Percentiles rank a stretch among this genome's conserved stretches.
phyloP scores from a whole-genome alignment of 176 grass and related monocot species.

The Oryza australiensis region DNA sequence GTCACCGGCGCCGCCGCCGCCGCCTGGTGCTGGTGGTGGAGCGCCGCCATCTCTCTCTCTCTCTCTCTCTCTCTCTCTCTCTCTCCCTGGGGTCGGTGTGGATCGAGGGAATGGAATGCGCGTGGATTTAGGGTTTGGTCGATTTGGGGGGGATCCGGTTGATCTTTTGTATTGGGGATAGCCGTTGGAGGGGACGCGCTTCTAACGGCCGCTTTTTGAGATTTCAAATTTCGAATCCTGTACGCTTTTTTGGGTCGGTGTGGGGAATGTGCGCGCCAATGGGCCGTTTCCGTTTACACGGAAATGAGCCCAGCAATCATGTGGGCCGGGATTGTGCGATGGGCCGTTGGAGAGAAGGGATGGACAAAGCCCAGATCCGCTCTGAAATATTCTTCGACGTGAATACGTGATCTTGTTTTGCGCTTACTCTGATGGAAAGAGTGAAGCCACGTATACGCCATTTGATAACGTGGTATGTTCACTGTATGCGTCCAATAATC shows the following conservation, averaged over 20 bases:
- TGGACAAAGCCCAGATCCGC: background rate
- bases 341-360: background rate
- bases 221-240: constrained; percentile 46
- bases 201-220: constrained; percentile 26
- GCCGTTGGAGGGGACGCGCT: constrained; percentile 44
- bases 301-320: background rate
- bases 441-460: background rate
- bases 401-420: background rate
- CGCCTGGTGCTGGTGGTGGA: constrained; percentile 31
- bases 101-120: background rate
- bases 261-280: background rate
- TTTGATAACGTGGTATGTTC: background rate
- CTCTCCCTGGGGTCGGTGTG: background rate
- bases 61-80: background rate
- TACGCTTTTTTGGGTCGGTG: background rate
- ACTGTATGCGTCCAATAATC: too few species aligned
- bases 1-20: background rate
- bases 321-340: background rate
- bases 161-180: constrained; percentile 39
- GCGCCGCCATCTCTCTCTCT: constrained; percentile 30
- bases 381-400: too few species aligned
- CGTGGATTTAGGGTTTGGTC: constrained; percentile 14
- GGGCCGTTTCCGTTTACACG: background rate
- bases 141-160: background rate
- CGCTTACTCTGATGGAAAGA: background rate